Evolutionary conservation across 345 rosid genomes (phyloP).

Genomic region (Citrus cavaleriei): DNA sequence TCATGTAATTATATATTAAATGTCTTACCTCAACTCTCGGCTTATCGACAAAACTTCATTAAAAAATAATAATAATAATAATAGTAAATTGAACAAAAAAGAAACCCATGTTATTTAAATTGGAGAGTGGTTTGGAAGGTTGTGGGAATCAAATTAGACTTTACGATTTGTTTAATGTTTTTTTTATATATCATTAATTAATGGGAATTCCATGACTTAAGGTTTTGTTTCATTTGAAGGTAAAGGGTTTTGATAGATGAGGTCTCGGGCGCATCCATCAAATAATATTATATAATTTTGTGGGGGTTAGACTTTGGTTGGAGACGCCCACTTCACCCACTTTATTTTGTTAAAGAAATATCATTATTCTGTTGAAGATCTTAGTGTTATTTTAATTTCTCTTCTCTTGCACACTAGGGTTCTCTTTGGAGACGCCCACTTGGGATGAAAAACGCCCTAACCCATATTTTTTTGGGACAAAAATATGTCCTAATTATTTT

Average conservation of each 20-base stretch:
- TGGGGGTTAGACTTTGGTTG: constrained; percentile 27
- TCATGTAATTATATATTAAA: neutral
- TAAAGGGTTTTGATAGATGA: neutral
- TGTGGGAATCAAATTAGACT: constrained; percentile 38
- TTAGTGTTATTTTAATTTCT: neutral
- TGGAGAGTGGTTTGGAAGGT: constrained; percentile 23
- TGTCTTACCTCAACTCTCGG: constrained; percentile 4
- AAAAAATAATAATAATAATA: neutral
- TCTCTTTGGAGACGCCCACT: too few species aligned
- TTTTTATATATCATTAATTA: neutral
- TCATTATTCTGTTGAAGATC: constrained; percentile 11
- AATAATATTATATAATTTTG: neutral
- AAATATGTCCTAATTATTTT: too few species aligned
- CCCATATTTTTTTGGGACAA: too few species aligned
- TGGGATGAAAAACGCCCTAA: too few species aligned
- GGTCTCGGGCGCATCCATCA: neutral
- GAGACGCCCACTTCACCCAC: constrained; percentile 31
- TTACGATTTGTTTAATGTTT: neutral
- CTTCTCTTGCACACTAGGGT: neutral
- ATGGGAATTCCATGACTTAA: constrained; percentile 11
- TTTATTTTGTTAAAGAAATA: neutral
- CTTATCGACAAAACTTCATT: neutral
- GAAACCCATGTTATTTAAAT: neutral
- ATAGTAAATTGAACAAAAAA: too few species aligned
- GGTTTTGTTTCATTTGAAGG: constrained; percentile 10